These are phyloP conservation scores for Claviceps sp. DNA, from an alignment of 2,329 filamentous ascomycete genomes.

Conservation along the genomic window DNA sequence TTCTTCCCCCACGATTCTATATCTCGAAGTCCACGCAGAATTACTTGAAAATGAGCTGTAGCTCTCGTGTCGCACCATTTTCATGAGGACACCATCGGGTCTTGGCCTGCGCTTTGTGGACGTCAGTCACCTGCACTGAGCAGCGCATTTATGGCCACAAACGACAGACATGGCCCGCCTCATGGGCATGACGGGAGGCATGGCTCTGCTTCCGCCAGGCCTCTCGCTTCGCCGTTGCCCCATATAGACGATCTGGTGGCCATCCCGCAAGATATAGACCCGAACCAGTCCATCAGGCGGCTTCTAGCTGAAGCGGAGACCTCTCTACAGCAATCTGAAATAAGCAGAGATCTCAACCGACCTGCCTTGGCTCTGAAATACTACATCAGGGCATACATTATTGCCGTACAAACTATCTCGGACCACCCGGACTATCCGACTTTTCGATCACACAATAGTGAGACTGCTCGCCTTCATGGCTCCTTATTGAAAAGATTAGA, in stretches of 20 bases:
- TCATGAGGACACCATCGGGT: constrained; percentile 1
- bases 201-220: constrained; percentile 12
- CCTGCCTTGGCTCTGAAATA: constrained; percentile 69
- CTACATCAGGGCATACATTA: constrained; percentile 69
- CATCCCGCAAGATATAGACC: constrained; percentile 31
- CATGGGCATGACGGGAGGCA: constrained; percentile 15
- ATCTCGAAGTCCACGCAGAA: neutral
- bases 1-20: neutral
- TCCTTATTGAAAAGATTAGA: constrained; percentile 37
- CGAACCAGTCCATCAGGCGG: constrained; percentile 36
- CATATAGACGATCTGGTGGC: constrained; percentile 41
- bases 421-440: constrained; percentile 60
- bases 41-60: neutral
- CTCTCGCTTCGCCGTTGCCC: constrained; percentile 25
- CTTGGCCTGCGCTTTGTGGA: constrained; percentile 3
- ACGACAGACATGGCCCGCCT: constrained; percentile 17
- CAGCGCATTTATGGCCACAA: constrained; percentile 16
- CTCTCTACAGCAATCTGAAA: constrained; percentile 46
- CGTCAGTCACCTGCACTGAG: neutral
- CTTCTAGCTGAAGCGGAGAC: constrained; percentile 39
- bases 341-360: constrained; percentile 47
- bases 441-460: constrained; percentile 33
- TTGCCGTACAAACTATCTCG: constrained; percentile 64
- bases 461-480: constrained; percentile 34
- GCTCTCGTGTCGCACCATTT: constrained; percentile 1